These are phyloP conservation scores for Aspergillus ochraceoroseus DNA, from an alignment of 2,329 filamentous ascomycete species.

Conservation along the genomic window DNA sequence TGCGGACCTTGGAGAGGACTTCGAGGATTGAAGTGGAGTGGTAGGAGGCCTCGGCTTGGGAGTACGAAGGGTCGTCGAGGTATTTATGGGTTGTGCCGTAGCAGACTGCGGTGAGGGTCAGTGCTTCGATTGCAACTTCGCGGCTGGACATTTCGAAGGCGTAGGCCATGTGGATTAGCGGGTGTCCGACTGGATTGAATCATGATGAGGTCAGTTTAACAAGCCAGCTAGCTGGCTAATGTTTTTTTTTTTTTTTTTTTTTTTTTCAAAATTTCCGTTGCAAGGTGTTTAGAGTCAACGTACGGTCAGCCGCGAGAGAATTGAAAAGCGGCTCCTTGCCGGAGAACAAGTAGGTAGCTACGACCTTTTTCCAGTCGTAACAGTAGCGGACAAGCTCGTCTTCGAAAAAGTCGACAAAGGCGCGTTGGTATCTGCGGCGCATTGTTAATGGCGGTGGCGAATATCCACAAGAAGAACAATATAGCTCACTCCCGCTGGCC, in stretches of 20 bases:
- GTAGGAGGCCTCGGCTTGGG: slow-evolving; percentile 55
- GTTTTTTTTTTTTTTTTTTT: too few relatives aligned
- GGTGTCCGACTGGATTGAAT: slow-evolving; percentile 67
- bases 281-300: too few relatives aligned
- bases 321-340: slow-evolving; percentile 70
- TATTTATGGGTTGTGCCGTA: slow-evolving; percentile 56
- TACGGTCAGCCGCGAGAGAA: slow-evolving; percentile 72
- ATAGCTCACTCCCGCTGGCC: slow-evolving; percentile 59
- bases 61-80: slow-evolving; percentile 68
- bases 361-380: slow-evolving; percentile 79
- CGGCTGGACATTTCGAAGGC: slow-evolving; percentile 82
- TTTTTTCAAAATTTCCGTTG: too few relatives aligned
- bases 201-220: not conserved
- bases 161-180: slow-evolving; percentile 92
- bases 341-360: slow-evolving; percentile 68
- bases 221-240: too few relatives aligned
- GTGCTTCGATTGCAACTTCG: slow-evolving; percentile 82
- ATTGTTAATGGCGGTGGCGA: not conserved
- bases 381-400: slow-evolving; percentile 71
- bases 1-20: slow-evolving; percentile 63
- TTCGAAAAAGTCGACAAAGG: slow-evolving; percentile 92
- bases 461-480: not conserved
- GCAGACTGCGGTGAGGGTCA: slow-evolving; percentile 62
- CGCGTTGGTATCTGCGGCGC: slow-evolving; percentile 66
- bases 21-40: slow-evolving; percentile 60